A percentile compares a stretch with the other conserved stretches of the same genome.
Conservation (phyloP, 495 filamentous ascomycete species). For the Neurospora sp. region DNA sequence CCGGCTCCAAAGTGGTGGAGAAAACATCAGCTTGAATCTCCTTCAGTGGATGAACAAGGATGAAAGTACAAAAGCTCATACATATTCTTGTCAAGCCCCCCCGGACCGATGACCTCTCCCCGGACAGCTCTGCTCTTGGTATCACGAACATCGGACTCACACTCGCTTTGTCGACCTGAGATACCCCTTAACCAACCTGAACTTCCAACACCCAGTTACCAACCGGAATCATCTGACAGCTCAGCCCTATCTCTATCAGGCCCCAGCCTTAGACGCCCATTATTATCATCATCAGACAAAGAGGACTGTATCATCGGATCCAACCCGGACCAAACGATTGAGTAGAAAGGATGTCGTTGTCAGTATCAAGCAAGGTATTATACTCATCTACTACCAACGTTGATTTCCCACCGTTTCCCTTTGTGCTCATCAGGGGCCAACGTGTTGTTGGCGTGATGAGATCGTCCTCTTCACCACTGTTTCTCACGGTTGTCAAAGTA, state of each 20-base stretch:
- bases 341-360: not conserved
- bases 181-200: not conserved
- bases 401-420: not conserved
- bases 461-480: not conserved
- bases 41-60: not conserved
- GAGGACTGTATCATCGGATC: not conserved
- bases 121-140: not conserved
- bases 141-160: not conserved
- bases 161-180: not conserved
- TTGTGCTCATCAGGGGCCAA: not conserved
- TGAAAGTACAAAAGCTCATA: not conserved
- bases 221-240: not conserved
- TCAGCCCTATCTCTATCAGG: not conserved
- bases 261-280: not conserved
- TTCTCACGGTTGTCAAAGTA: not conserved
- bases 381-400: not conserved
- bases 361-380: not conserved
- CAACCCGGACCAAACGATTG: not conserved
- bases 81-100: not conserved
- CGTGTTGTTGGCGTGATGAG: not conserved
- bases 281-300: not conserved
- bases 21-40: not conserved
- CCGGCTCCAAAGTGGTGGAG: not conserved
- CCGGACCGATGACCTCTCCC: not conserved
- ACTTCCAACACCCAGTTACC: not conserved